phyloP scores from a whole-genome alignment of 2,329 filamentous ascomycete species.

The Penicillium sclerotiorum region DNA sequence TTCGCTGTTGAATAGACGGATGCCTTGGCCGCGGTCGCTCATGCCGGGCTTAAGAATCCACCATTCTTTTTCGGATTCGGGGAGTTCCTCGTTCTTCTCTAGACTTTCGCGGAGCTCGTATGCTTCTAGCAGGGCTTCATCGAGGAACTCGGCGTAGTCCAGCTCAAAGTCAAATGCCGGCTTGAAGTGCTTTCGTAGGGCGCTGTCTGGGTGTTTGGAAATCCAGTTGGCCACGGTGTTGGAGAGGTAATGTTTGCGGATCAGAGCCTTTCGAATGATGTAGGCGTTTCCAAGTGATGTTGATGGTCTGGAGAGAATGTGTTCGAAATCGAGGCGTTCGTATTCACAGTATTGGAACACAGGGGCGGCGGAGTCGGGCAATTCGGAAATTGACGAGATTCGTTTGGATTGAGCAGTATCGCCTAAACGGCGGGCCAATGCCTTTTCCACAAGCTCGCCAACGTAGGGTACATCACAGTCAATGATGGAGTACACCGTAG shows the following conservation, averaged over 20 bases:
- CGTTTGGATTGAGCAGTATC: conserved; percentile 54
- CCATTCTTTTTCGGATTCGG: conserved; percentile 72
- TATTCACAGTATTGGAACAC: conserved; percentile 83
- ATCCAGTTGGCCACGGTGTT: conserved; percentile 83
- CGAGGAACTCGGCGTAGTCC: conserved; percentile 94
- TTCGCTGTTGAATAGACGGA: conserved; percentile 83
- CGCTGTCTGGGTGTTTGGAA: conserved; percentile 74
- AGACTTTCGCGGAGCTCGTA: conserved; percentile 84
- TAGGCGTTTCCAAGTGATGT: conserved; percentile 82
- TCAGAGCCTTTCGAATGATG: conserved; percentile 92
- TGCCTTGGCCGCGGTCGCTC: conserved; percentile 94
- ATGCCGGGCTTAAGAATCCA: conserved; percentile 99
- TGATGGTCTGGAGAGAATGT: conserved; percentile 63
- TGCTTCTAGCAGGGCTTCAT: conserved; percentile 87
- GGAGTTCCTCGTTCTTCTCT: conserved; percentile 67
- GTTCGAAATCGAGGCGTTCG: conserved; percentile 83
- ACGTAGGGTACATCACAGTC: conserved; percentile 89
- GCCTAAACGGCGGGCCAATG: conserved; percentile 67
- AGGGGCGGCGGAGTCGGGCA: conserved; percentile 50
- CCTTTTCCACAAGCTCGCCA: conserved; percentile 76
- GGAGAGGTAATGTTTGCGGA: conserved; percentile 91
- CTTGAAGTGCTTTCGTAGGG: conserved; percentile 71
- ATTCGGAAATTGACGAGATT: conserved; percentile 54
- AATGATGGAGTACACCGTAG: conserved; percentile 69
- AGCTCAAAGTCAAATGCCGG: conserved; percentile 85